Conservation (phyloP, 1,139 yeast species). For the Starmera stellimalicola region DNA sequence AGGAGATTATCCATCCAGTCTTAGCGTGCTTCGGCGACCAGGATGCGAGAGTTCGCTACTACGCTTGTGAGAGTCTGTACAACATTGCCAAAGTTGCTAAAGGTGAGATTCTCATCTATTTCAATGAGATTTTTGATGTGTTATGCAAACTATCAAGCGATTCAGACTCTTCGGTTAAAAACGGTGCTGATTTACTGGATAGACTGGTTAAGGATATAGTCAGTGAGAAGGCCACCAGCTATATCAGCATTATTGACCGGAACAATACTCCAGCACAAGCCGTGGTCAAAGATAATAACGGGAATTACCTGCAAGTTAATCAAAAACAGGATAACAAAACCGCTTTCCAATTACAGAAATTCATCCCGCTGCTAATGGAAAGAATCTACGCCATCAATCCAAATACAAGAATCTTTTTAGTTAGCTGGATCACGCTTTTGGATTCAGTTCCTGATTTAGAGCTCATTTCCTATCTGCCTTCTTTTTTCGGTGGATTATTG, state of each 20-base stretch:
- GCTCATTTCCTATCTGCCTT: conserved; percentile 77
- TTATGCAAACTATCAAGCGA: conserved; percentile 87
- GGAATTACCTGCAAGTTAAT: conserved; percentile 49
- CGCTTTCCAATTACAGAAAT: conserved; percentile 80
- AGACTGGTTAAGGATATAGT: conserved; percentile 89
- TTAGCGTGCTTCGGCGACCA: conserved; percentile 95
- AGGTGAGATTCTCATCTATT: conserved; percentile 84
- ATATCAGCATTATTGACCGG: conserved; percentile 69
- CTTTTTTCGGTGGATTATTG: conserved; percentile 78
- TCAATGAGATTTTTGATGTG: conserved; percentile 92
- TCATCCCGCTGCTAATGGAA: conserved; percentile 84
- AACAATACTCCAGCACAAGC: conserved; percentile 33
- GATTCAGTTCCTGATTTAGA: conserved; percentile 93
- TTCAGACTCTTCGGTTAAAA: conserved; percentile 83
- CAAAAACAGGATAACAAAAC: conserved; percentile 57
- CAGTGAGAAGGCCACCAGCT: conserved; percentile 87
- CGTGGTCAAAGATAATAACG: conserved; percentile 43
- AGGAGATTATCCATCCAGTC: conserved; percentile 86
- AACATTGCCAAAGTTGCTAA: conserved; percentile 95
- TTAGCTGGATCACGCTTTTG: conserved; percentile 84
- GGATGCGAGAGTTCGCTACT: conserved; percentile 91
- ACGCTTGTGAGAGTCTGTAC: conserved; percentile 93
- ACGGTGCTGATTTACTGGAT: conserved; percentile 92
- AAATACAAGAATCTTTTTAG: conserved; percentile 81
- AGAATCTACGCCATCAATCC: conserved; percentile 90